Evolutionary conservation across 495 filamentous ascomycete genomes (phyloP).

Genomic region (Acidomyces sp.): DNA sequence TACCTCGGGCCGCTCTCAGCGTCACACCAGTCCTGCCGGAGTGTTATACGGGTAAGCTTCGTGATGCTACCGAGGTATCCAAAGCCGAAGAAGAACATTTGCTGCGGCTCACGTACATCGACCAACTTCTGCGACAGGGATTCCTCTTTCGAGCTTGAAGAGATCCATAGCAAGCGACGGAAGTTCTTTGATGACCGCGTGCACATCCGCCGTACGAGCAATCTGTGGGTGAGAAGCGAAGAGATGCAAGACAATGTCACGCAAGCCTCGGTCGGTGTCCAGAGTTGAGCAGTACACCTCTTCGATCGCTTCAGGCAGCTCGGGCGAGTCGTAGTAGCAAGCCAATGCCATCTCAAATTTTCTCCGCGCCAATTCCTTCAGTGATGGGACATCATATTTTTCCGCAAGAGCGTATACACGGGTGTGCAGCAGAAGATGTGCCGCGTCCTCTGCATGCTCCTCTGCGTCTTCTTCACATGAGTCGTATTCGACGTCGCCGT

Average conservation of each 20-base stretch:
- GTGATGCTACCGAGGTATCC: no score
- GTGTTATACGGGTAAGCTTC: no score
- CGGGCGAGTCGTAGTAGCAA: slow-evolving; percentile 22
- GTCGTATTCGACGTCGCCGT: slow-evolving; percentile 14
- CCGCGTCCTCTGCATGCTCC: slow-evolving; percentile 16
- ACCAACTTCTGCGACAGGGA: no score
- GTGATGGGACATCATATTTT: slow-evolving; percentile 33
- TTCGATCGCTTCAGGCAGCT: slow-evolving; percentile 31
- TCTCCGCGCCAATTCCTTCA: slow-evolving; percentile 29
- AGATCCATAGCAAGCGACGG: slow-evolving; percentile 29
- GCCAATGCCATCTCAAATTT: slow-evolving; percentile 30
- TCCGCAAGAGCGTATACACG: slow-evolving; percentile 33
- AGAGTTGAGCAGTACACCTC: slow-evolving; percentile 33
- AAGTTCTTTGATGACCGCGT: slow-evolving; percentile 22
- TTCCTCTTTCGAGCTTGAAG: slow-evolving; percentile 22
- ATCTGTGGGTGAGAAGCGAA: slow-evolving; percentile 28
- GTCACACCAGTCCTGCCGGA: no score
- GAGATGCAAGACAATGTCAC: slow-evolving; percentile 28
- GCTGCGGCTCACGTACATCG: no score
- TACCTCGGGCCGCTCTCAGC: no score
- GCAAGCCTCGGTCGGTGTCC: slow-evolving; percentile 30
- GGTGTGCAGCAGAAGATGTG: slow-evolving; percentile 27
- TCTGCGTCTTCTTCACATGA: slow-evolving; percentile 17
- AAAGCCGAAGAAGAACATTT: no score
- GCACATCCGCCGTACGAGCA: slow-evolving; percentile 25